A percentile compares a stretch with the other conserved stretches of the same genome.
Conservation (phyloP, 2,329 filamentous ascomycete species). For the Paraphaeosphaeria sporulosa region DNA sequence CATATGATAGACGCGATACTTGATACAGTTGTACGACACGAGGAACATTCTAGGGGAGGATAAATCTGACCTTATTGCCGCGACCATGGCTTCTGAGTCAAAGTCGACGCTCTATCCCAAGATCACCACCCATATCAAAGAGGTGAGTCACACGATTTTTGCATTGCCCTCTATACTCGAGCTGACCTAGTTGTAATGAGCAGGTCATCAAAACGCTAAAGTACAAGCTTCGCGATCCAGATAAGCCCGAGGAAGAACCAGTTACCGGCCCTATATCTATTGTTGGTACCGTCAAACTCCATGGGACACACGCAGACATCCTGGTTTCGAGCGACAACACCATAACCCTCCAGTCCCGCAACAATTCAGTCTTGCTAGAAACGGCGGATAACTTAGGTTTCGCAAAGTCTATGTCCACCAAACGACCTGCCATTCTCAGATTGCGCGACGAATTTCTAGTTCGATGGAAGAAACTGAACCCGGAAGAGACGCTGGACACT, state of each 20-base stretch:
- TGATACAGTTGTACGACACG: not conserved
- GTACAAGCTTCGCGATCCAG: conserved; percentile 17
- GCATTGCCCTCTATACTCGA: conserved; percentile 12
- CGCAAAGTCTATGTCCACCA: conserved; percentile 29
- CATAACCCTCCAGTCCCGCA: conserved; percentile 37
- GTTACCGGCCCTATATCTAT: conserved; percentile 27
- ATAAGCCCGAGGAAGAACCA: conserved; percentile 13
- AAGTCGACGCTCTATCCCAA: conserved; percentile 38
- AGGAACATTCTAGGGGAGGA: no score
- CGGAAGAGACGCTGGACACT: conserved; percentile 9
- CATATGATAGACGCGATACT: no score
- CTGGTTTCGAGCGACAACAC: conserved; percentile 29
- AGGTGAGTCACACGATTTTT: conserved; percentile 12
- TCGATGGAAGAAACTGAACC: conserved; percentile 31
- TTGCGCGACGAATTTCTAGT: conserved; percentile 28
- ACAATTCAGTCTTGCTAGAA: conserved; percentile 25
- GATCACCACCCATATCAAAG: conserved; percentile 36
- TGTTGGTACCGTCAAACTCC: conserved; percentile 41
- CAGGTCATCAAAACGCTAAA: conserved; percentile 27
- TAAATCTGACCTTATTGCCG: not conserved
- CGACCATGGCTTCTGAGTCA: conserved; percentile 18
- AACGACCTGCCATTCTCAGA: conserved; percentile 20
- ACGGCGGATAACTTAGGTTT: conserved; percentile 35
- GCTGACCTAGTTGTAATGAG: conserved; percentile 32
- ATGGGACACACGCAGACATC: conserved; percentile 45